Evolutionary conservation across 805 yeast genomes (phyloP).

Genomic region (Henningerozyma blattae): DNA sequence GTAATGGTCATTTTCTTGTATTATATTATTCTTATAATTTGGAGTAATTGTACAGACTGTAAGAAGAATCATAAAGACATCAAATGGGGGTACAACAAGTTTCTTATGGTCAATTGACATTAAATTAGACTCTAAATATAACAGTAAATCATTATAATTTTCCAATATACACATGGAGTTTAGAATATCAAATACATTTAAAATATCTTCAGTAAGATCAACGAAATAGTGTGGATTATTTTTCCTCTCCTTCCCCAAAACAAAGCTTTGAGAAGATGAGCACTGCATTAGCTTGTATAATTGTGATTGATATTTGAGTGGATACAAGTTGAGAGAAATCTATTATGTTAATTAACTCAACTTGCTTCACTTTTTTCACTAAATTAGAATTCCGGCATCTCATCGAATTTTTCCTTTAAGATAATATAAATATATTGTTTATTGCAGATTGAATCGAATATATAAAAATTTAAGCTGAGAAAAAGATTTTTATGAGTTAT

Average conservation of each 20-base stretch:
- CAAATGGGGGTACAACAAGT: constrained; percentile 23
- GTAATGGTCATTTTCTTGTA: constrained; percentile 18
- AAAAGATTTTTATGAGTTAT: too few relatives aligned
- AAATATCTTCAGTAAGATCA: constrained; percentile 11
- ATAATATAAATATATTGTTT: too few relatives aligned
- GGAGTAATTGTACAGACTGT: constrained; percentile 27
- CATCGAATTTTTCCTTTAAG: too few relatives aligned
- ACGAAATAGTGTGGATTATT: constrained; percentile 16
- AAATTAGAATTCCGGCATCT: too few relatives aligned
- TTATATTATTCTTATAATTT: constrained; percentile 15
- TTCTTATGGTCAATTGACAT: constrained; percentile 1
- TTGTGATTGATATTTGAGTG: too few relatives aligned
- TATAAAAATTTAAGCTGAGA: too few relatives aligned
- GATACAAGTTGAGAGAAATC: too few relatives aligned
- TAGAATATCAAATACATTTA: constrained; percentile 16
- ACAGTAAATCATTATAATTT: constrained; percentile 27
- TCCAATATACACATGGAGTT: constrained; percentile 21
- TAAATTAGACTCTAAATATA: constrained; percentile 22
- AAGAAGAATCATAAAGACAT: constrained; percentile 24
- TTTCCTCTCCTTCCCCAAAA: background rate
- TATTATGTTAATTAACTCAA: too few relatives aligned
- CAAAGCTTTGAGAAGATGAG: too few relatives aligned
- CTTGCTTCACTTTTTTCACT: too few relatives aligned
- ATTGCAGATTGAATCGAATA: too few relatives aligned
- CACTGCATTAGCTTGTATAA: too few relatives aligned